These are phyloP conservation scores for Nakazawaea pomicola DNA, from an alignment of 805 yeast genomes.

Conservation along the genomic window DNA sequence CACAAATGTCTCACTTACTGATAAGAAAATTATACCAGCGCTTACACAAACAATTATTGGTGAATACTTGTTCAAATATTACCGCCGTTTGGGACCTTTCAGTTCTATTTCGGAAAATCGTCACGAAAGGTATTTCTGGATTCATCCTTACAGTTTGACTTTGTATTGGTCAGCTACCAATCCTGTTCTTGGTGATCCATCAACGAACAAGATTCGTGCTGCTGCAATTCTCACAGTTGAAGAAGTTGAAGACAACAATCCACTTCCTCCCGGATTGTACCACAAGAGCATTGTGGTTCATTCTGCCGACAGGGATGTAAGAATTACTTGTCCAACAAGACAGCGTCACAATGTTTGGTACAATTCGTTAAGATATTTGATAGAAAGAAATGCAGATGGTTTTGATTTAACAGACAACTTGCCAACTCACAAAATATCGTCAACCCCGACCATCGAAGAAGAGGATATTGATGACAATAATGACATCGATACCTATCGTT, in stretches of 20 bases:
- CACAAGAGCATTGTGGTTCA: slow-evolving; percentile 78
- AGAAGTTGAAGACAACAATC: slow-evolving; percentile 78
- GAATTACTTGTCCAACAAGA: slow-evolving; percentile 82
- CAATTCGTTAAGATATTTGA: slow-evolving; percentile 71
- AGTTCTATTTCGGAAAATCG: slow-evolving; percentile 72
- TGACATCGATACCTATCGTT: slow-evolving; percentile 11
- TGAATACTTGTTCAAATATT: slow-evolving; percentile 82
- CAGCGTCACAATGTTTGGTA: slow-evolving; percentile 90
- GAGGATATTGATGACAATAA: slow-evolving; percentile 3
- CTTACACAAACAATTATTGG: slow-evolving; percentile 93
- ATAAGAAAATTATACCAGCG: slow-evolving; percentile 73
- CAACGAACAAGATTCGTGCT: slow-evolving; percentile 64
- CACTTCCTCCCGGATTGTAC: slow-evolving; percentile 83
- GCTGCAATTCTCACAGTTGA: slow-evolving; percentile 77
- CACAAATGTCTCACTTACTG: slow-evolving; percentile 61
- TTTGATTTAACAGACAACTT: slow-evolving; percentile 29
- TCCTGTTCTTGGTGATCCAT: slow-evolving; percentile 69
- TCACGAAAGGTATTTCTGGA: slow-evolving; percentile 93
- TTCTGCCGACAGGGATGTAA: slow-evolving; percentile 57
- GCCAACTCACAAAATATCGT: neutral
- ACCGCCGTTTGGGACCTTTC: slow-evolving; percentile 69
- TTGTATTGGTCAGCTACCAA: slow-evolving; percentile 83
- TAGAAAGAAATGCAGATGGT: slow-evolving; percentile 61
- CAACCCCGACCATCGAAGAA: slow-evolving; percentile 1
- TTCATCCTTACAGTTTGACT: slow-evolving; percentile 89